Conservation (phyloP, 2,329 filamentous ascomycete species). For the Fusarium burgessii region DNA sequence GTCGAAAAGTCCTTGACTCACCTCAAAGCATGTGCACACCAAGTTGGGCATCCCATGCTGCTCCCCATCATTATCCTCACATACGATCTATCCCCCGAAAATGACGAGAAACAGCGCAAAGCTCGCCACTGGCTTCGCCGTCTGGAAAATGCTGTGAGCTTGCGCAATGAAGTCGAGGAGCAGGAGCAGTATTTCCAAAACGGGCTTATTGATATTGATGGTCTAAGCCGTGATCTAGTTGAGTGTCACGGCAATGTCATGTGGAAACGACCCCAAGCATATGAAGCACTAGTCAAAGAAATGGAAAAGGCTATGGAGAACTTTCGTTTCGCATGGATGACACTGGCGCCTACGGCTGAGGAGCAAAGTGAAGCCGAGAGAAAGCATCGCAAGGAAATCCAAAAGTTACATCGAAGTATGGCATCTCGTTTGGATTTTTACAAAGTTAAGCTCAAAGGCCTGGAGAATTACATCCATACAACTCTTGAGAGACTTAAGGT, state of each 20-base stretch:
- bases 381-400: conserved; percentile 51
- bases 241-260: conserved; percentile 73
- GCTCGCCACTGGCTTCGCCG: conserved; percentile 71
- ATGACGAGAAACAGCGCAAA: conserved; percentile 72
- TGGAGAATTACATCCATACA: conserved; percentile 72
- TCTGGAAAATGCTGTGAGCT: conserved; percentile 70
- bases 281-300: conserved; percentile 64
- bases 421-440: conserved; percentile 69
- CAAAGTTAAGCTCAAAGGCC: conserved; percentile 68
- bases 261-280: conserved; percentile 73
- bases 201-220: conserved; percentile 67
- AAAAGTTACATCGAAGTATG: conserved; percentile 66
- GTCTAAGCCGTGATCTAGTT: conserved; percentile 70
- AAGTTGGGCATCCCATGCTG: conserved; percentile 69
- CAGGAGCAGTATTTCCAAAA: conserved; percentile 66
- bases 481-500: conserved; percentile 71
- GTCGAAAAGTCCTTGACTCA: conserved; percentile 63
- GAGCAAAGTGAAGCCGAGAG: conserved; percentile 42
- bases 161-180: conserved; percentile 70
- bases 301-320: conserved; percentile 61
- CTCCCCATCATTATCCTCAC: conserved; percentile 69
- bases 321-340: conserved; percentile 52
- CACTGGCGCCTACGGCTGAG: conserved; percentile 30
- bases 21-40: conserved; percentile 60
- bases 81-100: conserved; percentile 66